Conservation (phyloP, 306 rosid species). For the Medicago ruthenica region DNA sequence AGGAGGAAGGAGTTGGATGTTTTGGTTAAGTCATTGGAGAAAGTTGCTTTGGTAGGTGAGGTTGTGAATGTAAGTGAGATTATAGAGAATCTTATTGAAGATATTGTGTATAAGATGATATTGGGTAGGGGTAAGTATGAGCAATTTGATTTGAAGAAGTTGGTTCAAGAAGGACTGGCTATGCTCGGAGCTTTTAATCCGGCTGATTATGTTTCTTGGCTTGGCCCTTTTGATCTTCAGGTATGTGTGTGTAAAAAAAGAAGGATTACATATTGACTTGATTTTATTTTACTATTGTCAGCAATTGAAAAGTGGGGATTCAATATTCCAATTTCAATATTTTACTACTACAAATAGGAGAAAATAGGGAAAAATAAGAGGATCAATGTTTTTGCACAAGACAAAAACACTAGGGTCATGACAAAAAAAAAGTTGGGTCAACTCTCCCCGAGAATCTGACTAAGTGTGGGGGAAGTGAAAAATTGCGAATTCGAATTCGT, state of each 20-base stretch:
- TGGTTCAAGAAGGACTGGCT: neutral
- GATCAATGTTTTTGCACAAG: too few species aligned
- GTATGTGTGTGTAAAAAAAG: neutral
- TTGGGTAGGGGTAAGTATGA: constrained; percentile 23
- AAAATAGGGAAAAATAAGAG: too few species aligned
- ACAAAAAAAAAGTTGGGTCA: too few species aligned
- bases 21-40: neutral
- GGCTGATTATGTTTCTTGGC: constrained; percentile 39
- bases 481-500: too few species aligned
- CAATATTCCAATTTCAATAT: too few species aligned
- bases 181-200: constrained; percentile 28
- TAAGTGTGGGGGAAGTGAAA: too few species aligned
- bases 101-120: neutral
- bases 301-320: too few species aligned
- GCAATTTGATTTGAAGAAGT: constrained; percentile 17
- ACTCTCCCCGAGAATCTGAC: too few species aligned
- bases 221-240: constrained; percentile 27
- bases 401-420: too few species aligned
- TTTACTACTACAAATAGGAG: too few species aligned
- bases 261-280: neutral
- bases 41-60: neutral
- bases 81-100: neutral
- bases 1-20: neutral
- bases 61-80: neutral
- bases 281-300: too few species aligned